phyloP scores from a whole-genome alignment of 805 yeast genomes.

The Priceomyces melissophilus region DNA sequence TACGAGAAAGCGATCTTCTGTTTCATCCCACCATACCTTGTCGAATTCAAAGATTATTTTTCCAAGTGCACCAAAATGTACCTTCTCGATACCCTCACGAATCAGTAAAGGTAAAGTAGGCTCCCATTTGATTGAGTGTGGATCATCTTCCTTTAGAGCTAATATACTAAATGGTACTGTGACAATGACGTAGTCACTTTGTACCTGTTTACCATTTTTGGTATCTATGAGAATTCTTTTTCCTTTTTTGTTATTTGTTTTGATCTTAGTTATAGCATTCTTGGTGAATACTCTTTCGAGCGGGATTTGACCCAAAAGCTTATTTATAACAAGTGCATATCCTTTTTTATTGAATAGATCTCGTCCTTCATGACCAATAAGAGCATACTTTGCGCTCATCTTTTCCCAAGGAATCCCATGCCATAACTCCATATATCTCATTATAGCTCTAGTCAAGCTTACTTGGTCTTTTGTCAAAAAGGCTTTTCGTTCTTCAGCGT shows the following conservation, averaged over 20 bases:
- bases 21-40: slow-evolving; percentile 40
- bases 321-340: slow-evolving; percentile 49
- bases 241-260: slow-evolving; percentile 17
- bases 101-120: slow-evolving; percentile 20
- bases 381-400: slow-evolving; percentile 65
- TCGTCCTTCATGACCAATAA: slow-evolving; percentile 74
- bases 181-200: slow-evolving; percentile 59
- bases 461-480: slow-evolving; percentile 52
- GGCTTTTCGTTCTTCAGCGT: slow-evolving; percentile 42
- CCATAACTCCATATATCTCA: slow-evolving; percentile 71
- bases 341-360: slow-evolving; percentile 68
- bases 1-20: slow-evolving; percentile 38
- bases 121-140: slow-evolving; percentile 44
- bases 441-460: slow-evolving; percentile 46
- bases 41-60: slow-evolving; percentile 43
- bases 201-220: slow-evolving; percentile 23
- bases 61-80: slow-evolving; percentile 40
- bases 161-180: slow-evolving; percentile 78
- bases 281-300: slow-evolving; percentile 33
- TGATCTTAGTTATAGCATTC: slow-evolving; percentile 40
- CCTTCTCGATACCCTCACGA: slow-evolving; percentile 16
- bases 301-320: slow-evolving; percentile 37
- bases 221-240: slow-evolving; percentile 30
- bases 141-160: slow-evolving; percentile 31
- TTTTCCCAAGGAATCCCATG: slow-evolving; percentile 68